Evolutionary conservation across 2,329 filamentous ascomycete genomes (phyloP).

Genomic region (Cadophora sp.): DNA sequence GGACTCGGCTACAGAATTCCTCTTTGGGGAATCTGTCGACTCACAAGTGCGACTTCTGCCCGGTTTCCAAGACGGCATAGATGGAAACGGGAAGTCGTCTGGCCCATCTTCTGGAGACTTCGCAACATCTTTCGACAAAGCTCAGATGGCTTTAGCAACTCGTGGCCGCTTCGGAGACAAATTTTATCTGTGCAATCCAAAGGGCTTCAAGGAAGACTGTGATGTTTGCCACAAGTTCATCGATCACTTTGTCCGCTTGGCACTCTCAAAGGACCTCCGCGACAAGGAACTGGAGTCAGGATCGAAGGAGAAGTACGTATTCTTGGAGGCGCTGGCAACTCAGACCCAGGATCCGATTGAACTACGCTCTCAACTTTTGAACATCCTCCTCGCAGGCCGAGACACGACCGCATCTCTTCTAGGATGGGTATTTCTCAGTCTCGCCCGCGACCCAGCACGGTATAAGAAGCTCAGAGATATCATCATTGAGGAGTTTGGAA

Average conservation of each 20-base stretch:
- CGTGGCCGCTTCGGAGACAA: slow-evolving; percentile 30
- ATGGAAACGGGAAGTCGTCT: slow-evolving; percentile 5
- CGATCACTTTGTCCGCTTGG: slow-evolving; percentile 53
- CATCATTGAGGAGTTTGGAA: slow-evolving; percentile 48
- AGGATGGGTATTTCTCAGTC: slow-evolving; percentile 54
- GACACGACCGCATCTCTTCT: slow-evolving; percentile 64
- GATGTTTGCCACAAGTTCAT: slow-evolving; percentile 52
- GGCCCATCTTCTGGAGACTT: slow-evolving; percentile 48
- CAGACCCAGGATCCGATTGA: slow-evolving; percentile 53
- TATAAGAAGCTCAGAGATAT: slow-evolving; percentile 53
- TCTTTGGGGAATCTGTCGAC: slow-evolving; percentile 64
- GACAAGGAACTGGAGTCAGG: slow-evolving; percentile 43
- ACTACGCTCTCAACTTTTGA: slow-evolving; percentile 58
- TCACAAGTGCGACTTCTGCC: slow-evolving; percentile 36
- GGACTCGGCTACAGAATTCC: slow-evolving; percentile 56
- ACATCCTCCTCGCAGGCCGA: slow-evolving; percentile 63
- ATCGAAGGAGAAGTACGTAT: slow-evolving; percentile 50
- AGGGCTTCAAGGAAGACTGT: slow-evolving; percentile 41
- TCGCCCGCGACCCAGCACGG: slow-evolving; percentile 50
- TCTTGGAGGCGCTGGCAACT: slow-evolving; percentile 62
- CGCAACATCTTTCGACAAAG: slow-evolving; percentile 55
- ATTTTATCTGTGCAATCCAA: slow-evolving; percentile 43
- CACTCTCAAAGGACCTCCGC: slow-evolving; percentile 39
- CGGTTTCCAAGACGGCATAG: slow-evolving; percentile 13
- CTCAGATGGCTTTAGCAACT: slow-evolving; percentile 43